phyloP scores from a whole-genome alignment of 441 rosid genomes.

The Erodium chrysanthum region DNA sequence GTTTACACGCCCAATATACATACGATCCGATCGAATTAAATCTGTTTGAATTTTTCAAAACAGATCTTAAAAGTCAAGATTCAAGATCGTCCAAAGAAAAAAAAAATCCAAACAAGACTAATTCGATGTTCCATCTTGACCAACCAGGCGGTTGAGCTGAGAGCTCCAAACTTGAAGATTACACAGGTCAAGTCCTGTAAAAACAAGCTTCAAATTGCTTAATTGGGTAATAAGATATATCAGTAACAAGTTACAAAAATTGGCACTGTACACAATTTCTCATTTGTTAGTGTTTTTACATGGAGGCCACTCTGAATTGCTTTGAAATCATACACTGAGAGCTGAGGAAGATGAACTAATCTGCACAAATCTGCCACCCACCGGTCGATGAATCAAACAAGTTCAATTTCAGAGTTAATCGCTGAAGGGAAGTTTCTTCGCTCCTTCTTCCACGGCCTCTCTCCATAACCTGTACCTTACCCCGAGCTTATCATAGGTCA shows the following conservation, averaged over 20 bases:
- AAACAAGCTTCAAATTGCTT: too few species aligned
- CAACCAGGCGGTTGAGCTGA: too few species aligned
- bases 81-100: too few species aligned
- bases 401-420: background rate
- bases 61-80: too few species aligned
- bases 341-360: background rate
- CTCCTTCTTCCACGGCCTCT: slow-evolving; percentile 58
- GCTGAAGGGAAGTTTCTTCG: slow-evolving; percentile 18
- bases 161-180: too few species aligned
- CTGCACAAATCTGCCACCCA: background rate
- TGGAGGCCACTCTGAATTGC: background rate
- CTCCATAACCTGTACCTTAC: slow-evolving; percentile 88
- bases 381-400: background rate
- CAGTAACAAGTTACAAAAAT: background rate
- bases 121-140: too few species aligned
- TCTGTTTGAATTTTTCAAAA: too few species aligned
- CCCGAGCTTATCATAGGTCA: slow-evolving; percentile 79
- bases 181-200: too few species aligned
- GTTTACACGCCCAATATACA: too few species aligned
- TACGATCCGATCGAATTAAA: too few species aligned
- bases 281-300: background rate
- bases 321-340: background rate
- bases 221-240: too few species aligned
- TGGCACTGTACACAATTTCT: background rate
- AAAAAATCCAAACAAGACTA: too few species aligned